phyloP scores from a whole-genome alignment of 2,329 filamentous ascomycete species.

The Clarireedia monteithiana region DNA sequence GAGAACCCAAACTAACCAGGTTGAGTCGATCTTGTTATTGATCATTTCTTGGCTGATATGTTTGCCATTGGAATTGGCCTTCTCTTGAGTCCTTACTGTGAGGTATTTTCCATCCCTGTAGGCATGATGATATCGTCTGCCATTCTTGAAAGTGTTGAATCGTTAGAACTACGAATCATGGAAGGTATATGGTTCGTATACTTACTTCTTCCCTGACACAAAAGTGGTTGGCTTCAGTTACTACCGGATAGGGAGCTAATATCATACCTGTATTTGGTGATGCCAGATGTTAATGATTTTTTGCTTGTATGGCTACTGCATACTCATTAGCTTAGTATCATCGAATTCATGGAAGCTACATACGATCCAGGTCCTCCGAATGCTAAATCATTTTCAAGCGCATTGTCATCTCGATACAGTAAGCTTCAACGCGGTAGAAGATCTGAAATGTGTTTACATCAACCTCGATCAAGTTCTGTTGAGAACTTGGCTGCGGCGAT shows the following conservation, averaged over 20 bases:
- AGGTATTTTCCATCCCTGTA: conserved; percentile 25
- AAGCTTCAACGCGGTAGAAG: background rate
- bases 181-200: background rate
- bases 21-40: conserved; percentile 24
- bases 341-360: background rate
- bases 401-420: background rate
- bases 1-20: conserved; percentile 10
- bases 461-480: background rate
- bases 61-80: background rate
- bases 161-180: background rate
- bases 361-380: conserved; percentile 1
- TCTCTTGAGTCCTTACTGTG: conserved; percentile 4
- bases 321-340: background rate
- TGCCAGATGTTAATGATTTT: conserved; percentile 13
- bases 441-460: background rate
- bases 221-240: background rate
- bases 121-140: conserved; percentile 34
- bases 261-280: conserved; percentile 10
- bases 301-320: conserved; percentile 2
- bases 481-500: background rate
- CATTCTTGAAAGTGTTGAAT: conserved; percentile 25
- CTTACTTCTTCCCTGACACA: conserved; percentile 4
- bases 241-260: no score
- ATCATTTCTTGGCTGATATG: conserved; percentile 24
- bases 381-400: conserved; percentile 1